Evolutionary conservation across 257 asterid species (phyloP).

Genomic region (Solanum rostratum): DNA sequence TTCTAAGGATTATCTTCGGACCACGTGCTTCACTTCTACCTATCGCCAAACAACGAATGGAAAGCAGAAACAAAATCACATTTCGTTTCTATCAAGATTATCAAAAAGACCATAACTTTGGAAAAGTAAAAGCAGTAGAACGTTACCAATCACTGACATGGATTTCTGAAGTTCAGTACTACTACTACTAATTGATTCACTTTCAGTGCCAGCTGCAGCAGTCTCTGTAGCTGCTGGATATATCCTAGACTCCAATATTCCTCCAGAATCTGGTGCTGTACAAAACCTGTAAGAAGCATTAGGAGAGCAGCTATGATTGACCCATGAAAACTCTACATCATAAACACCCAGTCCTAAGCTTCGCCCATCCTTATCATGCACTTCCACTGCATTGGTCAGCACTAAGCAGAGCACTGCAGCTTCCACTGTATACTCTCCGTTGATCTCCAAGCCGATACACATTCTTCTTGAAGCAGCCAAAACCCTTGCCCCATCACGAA

Average conservation of each 20-base stretch:
- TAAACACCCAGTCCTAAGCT: conserved; percentile 61
- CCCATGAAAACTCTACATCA: conserved; percentile 58
- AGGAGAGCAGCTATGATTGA: conserved; percentile 84
- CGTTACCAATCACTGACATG: not conserved
- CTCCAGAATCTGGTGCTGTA: not conserved
- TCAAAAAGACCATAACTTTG: not conserved
- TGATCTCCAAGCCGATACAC: not conserved
- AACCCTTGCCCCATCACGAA: conserved; percentile 34
- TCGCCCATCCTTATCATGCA: conserved; percentile 35
- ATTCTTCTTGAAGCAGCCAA: conserved; percentile 30
- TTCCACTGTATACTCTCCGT: conserved; percentile 8
- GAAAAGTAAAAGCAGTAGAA: not conserved
- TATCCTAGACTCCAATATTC: conserved; percentile 14
- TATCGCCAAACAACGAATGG: conserved; percentile 3
- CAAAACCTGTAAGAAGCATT: conserved; percentile 53
- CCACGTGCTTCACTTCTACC: conserved; percentile 41
- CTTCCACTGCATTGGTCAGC: conserved; percentile 66
- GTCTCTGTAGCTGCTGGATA: conserved; percentile 10
- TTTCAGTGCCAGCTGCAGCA: not conserved
- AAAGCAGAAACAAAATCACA: not conserved
- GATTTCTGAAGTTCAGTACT: not conserved
- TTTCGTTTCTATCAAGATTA: not conserved
- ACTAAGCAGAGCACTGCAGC: conserved; percentile 64
- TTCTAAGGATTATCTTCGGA: conserved; percentile 54
- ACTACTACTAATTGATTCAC: not conserved